Base-by-base conservation (phyloP, 2,329 filamentous ascomycete species). In the Cladosporium velox region DNA sequence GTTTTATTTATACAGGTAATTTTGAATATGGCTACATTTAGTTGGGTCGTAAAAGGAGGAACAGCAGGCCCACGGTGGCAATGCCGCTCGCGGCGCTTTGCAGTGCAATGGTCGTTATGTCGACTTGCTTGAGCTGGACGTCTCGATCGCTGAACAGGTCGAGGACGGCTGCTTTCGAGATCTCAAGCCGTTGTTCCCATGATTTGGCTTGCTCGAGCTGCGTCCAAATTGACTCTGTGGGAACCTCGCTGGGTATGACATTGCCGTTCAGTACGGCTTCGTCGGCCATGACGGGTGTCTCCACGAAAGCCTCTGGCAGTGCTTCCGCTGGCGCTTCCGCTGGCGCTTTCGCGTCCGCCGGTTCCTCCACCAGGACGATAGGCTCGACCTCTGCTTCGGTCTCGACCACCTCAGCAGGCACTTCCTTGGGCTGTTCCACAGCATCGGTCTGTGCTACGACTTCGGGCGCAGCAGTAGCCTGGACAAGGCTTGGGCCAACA, bases 101-200 rank as follows among this genome's bases (percentile, higher is more conserved):
- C n/a, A 82, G 69, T 4, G 81, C 76, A 21, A 78, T 76, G n/a
- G 77, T 77, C 2, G 82, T 83, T 49, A 81, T 74, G 61, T 83
- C 82, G 57, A 82, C 76, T 66, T 79, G 77, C 47, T 79, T 79
- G 58, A 84, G 75, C 18, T 79, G 79, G 59, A 83, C 77, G 35
- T 77, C 59, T 26, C 79, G 76, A 59, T 83, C 79, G 71, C 81
- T 83, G 70, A 83, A 77, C 4, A 76, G 70, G 52, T 76, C 74
- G n/a, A 64, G 67, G 41, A 74, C 64, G 7, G 63, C 61, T 32
- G 71, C 72, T 64, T 44, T 72, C 66, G 41, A 65, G 49, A 59
- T 54, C 10, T 65, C 44, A 18, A 65, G 24, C n/a, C 64, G 58
- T 12, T 59, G 57, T n/a, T 65, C 38, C 59, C 64, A 66, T n/a